Conservation (phyloP, 148 eudicot genomes). For the Heliosperma pusillum region DNA sequence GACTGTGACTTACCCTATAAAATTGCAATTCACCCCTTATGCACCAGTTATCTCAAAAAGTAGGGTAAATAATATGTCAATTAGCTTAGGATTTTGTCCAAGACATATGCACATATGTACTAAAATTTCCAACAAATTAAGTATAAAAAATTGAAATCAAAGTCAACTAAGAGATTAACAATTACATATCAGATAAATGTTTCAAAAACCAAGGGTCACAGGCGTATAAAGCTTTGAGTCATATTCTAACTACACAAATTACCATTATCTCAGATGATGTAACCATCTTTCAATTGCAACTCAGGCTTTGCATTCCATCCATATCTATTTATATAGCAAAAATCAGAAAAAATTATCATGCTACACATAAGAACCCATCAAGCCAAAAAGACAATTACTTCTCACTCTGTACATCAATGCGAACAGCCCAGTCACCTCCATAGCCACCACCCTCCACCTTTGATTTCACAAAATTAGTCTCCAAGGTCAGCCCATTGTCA, state of each 20-base stretch:
- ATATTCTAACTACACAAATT: not conserved
- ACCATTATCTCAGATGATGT: not conserved
- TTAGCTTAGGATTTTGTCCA: not conserved
- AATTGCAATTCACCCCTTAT: not conserved
- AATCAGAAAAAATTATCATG: not conserved
- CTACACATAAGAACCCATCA: not conserved
- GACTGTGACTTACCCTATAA: not conserved
- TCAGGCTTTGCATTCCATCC: not conserved
- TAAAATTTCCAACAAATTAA: not conserved
- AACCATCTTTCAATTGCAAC: not conserved
- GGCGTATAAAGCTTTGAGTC: not conserved
- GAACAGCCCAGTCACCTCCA: no score
- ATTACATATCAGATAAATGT: not conserved
- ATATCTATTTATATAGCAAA: not conserved
- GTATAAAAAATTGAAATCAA: not conserved
- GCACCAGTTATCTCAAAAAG: not conserved
- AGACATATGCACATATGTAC: not conserved
- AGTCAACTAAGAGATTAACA: not conserved
- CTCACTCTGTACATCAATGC: constrained; percentile 55
- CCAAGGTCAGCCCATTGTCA: constrained; percentile 70
- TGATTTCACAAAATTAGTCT: constrained; percentile 71
- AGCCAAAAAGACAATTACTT: constrained; percentile 35
- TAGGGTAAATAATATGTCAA: not conserved
- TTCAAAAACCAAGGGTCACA: not conserved
- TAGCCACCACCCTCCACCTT: constrained; percentile 63